Conservation (phyloP, 768 basidiomycete species). For the Termitomyces sp. region DNA sequence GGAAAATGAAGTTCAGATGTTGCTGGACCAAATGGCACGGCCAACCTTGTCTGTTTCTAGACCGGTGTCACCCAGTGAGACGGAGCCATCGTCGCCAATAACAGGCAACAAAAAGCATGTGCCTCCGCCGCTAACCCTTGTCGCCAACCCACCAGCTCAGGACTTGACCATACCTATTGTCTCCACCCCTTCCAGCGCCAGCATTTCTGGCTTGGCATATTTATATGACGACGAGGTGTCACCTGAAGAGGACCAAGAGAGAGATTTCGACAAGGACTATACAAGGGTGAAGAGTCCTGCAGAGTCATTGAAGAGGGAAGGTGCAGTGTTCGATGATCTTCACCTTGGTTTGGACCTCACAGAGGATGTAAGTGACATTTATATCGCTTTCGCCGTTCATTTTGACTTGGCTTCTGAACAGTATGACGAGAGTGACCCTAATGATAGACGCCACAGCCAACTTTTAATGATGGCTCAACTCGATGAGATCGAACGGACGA, state of each 20-base stretch:
- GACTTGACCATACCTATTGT: conserved; percentile 29
- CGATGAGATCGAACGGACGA: conserved; percentile 74
- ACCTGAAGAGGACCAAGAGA: conserved; percentile 29
- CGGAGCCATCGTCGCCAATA: conserved; percentile 26
- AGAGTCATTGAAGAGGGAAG: conserved; percentile 40
- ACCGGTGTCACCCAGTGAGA: conserved; percentile 30
- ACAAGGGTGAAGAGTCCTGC: conserved; percentile 26
- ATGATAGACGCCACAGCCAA: conserved; percentile 73
- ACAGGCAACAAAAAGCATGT: conserved; percentile 31
- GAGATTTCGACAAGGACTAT: conserved; percentile 33
- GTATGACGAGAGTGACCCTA: conserved; percentile 67
- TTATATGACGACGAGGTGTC: conserved; percentile 24
- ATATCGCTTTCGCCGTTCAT: neutral
- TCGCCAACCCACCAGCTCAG: conserved; percentile 25
- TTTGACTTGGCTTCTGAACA: conserved; percentile 22
- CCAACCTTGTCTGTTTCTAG: conserved; percentile 26
- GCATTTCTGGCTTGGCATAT: conserved; percentile 40
- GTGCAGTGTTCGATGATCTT: conserved; percentile 47
- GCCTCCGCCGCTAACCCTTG: conserved; percentile 55
- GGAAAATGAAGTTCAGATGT: conserved; percentile 35
- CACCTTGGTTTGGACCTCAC: conserved; percentile 43
- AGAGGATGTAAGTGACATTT: conserved; percentile 31
- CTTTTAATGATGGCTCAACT: conserved; percentile 67
- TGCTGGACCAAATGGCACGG: conserved; percentile 35
- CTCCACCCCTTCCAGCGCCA: conserved; percentile 28